Percentiles rank a stretch among this genome's conserved stretches.
Conservation (phyloP, 768 basidiomycete species). For the Russula virescens region DNA sequence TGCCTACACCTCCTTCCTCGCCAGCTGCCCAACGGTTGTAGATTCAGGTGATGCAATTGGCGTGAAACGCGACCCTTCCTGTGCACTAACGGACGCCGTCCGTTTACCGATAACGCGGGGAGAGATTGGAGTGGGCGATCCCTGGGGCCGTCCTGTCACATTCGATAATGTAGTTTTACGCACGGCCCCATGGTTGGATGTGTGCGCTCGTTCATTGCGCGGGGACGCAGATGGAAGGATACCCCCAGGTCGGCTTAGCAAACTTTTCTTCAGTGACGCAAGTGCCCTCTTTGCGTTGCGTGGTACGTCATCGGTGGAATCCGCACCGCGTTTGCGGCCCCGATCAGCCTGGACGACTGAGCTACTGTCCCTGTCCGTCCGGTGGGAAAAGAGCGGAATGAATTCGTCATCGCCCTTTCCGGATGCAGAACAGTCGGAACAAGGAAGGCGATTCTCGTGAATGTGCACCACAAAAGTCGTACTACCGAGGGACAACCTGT, state of each 20-base stretch:
- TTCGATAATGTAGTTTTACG: slow-evolving; percentile 22
- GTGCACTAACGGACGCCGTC: not conserved
- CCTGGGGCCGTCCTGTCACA: not conserved
- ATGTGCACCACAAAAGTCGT: slow-evolving; percentile 69
- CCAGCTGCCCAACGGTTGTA: no score
- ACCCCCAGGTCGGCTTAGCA: slow-evolving; percentile 49
- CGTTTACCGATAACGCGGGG: not conserved
- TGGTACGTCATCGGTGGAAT: slow-evolving; percentile 21
- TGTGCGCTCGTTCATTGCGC: not conserved
- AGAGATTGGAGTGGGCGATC: not conserved
- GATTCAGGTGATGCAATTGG: slow-evolving; percentile 38
- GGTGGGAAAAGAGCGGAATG: slow-evolving; percentile 51
- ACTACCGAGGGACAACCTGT: slow-evolving; percentile 59
- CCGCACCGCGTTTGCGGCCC: slow-evolving; percentile 28
- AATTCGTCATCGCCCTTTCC: slow-evolving; percentile 37
- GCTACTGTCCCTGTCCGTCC: not conserved
- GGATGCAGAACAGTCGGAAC: slow-evolving; percentile 52
- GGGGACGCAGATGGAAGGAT: not conserved
- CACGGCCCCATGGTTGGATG: slow-evolving; percentile 53
- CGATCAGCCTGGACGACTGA: not conserved
- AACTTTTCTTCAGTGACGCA: slow-evolving; percentile 53
- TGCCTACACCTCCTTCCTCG: slow-evolving; percentile 62
- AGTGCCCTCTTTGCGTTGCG: slow-evolving; percentile 62
- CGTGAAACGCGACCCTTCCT: not conserved
- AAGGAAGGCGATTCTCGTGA: slow-evolving; percentile 56